Evolutionary conservation across 2,329 filamentous ascomycete species (phyloP).

Genomic region (Fusarium virguliforme): DNA sequence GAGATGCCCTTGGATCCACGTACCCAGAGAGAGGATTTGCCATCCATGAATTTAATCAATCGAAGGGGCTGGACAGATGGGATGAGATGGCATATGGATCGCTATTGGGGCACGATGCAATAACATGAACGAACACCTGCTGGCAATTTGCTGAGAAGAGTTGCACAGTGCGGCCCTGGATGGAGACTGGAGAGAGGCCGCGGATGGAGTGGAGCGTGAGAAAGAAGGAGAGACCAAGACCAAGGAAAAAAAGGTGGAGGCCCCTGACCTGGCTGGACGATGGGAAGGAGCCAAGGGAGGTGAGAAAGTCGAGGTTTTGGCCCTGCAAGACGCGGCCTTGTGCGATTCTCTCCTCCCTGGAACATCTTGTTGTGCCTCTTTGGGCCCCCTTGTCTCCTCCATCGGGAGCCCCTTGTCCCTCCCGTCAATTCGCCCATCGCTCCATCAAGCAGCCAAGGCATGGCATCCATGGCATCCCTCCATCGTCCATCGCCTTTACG

Average conservation of each 20-base stretch:
- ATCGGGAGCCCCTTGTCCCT: constrained; percentile 31
- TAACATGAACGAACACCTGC: constrained; percentile 28
- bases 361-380: constrained; percentile 27
- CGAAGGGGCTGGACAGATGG: constrained; percentile 22
- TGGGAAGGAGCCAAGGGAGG: constrained; percentile 13
- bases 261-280: constrained; percentile 1
- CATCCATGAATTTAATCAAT: constrained; percentile 35
- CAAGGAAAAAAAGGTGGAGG: constrained; percentile 23
- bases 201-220: constrained; percentile 4
- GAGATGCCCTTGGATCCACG: constrained; percentile 9
- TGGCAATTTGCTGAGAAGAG: constrained; percentile 39
- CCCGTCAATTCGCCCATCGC: constrained; percentile 35
- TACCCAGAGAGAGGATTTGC: constrained; percentile 18
- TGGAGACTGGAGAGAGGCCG: constrained; percentile 4
- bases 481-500: constrained; percentile 21
- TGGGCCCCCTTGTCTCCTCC: constrained; percentile 39
- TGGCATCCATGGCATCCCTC: constrained; percentile 33
- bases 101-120: constrained; percentile 32
- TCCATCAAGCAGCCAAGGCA: constrained; percentile 23
- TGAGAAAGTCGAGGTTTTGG: constrained; percentile 18
- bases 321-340: constrained; percentile 14
- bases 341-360: constrained; percentile 12
- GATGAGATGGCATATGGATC: constrained; percentile 27
- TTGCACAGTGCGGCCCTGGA: constrained; percentile 37
- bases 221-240: constrained; percentile 1